Conservation (phyloP, 495 filamentous ascomycete genomes). For the Tuber brumale region DNA sequence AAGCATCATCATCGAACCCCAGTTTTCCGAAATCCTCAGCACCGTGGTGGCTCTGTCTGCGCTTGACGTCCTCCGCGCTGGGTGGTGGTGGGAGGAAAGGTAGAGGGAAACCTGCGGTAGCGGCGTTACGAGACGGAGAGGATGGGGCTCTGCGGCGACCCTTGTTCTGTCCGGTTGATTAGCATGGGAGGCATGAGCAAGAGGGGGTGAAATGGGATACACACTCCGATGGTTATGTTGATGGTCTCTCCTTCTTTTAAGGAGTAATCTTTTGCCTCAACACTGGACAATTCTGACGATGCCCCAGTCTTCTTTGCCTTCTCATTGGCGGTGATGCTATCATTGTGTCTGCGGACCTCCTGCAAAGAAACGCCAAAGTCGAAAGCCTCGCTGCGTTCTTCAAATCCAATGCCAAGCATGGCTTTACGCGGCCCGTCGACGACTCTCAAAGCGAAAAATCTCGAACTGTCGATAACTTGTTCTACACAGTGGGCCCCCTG, state of each 20-base stretch:
- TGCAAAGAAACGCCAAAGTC: slow-evolving; percentile 75
- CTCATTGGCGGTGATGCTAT: slow-evolving; percentile 9
- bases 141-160: slow-evolving; percentile 39
- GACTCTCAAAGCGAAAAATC: slow-evolving; percentile 77
- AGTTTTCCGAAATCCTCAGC: slow-evolving; percentile 46
- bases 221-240: slow-evolving; percentile 61
- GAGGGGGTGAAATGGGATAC: neutral
- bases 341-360: slow-evolving; percentile 51
- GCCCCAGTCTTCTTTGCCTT: slow-evolving; percentile 9
- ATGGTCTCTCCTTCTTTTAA: slow-evolving; percentile 82
- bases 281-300: slow-evolving; percentile 34
- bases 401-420: slow-evolving; percentile 73
- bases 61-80: slow-evolving; percentile 51
- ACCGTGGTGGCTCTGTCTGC: slow-evolving; percentile 47
- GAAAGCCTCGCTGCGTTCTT: slow-evolving; percentile 73
- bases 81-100: slow-evolving; percentile 57
- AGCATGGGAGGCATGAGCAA: slow-evolving; percentile 6
- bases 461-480: slow-evolving; percentile 62
- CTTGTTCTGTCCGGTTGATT: slow-evolving; percentile 39
- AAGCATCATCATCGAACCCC: slow-evolving; percentile 61
- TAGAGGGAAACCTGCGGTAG: slow-evolving; percentile 29
- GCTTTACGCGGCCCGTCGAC: slow-evolving; percentile 63
- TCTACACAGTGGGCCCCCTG: slow-evolving; percentile 52
- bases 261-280: slow-evolving; percentile 62
- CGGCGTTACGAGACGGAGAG: slow-evolving; percentile 26